Conservation (phyloP, 2,329 filamentous ascomycete genomes). For the Nigrospora sphaerica region DNA sequence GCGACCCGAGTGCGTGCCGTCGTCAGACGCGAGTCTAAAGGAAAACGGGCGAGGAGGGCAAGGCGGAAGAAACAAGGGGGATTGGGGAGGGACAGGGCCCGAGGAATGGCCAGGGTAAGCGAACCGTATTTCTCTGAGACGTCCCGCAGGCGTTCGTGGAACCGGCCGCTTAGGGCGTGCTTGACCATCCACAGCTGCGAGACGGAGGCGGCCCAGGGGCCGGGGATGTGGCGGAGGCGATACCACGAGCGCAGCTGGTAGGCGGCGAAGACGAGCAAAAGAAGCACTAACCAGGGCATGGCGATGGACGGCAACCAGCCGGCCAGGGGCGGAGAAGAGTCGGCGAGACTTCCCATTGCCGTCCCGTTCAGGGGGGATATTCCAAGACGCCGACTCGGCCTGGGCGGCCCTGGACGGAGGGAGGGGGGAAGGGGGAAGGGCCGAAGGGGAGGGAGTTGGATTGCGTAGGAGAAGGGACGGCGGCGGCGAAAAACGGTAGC, state of each 20-base stretch:
- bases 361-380: too few relatives aligned
- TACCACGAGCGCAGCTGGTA: constrained; percentile 15
- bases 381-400: too few relatives aligned
- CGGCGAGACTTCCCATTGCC: too few relatives aligned
- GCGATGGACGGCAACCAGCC: background rate
- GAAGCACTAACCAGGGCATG: constrained; percentile 3
- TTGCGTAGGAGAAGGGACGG: too few relatives aligned
- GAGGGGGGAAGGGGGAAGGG: too few relatives aligned
- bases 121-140: constrained; percentile 12
- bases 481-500: too few relatives aligned
- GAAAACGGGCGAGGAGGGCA: background rate
- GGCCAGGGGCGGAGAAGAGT: too few relatives aligned
- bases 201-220: constrained; percentile 16
- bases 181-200: constrained; percentile 17
- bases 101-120: background rate
- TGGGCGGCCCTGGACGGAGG: too few relatives aligned
- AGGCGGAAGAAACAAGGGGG: background rate
- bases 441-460: too few relatives aligned
- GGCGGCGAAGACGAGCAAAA: constrained; percentile 2
- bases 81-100: background rate
- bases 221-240: constrained; percentile 21
- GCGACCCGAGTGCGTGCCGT: background rate
- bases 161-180: constrained; percentile 13
- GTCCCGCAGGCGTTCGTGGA: constrained; percentile 15
- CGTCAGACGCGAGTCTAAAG: background rate